These are phyloP conservation scores for Hysterangium stoloniferum DNA, from an alignment of 768 basidiomycete genomes.

Conservation along the genomic window DNA sequence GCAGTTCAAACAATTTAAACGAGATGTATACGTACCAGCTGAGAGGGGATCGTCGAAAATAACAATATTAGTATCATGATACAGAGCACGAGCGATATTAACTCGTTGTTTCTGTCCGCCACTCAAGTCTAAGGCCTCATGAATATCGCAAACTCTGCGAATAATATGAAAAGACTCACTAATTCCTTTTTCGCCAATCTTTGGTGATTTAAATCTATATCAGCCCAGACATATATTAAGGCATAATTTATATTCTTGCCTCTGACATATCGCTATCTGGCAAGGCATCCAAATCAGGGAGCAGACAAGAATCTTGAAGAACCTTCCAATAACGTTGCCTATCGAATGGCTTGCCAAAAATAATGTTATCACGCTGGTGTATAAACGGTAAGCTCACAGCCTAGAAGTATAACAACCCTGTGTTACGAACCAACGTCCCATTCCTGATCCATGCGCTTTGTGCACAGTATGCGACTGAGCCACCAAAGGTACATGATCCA, in stretches of 20 bases:
- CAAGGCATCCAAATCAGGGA: conserved; percentile 56
- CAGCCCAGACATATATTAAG: neutral
- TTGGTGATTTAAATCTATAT: neutral
- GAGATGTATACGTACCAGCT: conserved; percentile 35
- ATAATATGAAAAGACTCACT: conserved; percentile 16
- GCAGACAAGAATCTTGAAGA: conserved; percentile 48
- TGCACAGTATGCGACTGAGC: conserved; percentile 59
- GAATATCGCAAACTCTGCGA: neutral
- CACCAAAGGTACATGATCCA: conserved; percentile 53
- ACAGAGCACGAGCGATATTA: conserved; percentile 64
- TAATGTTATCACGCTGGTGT: conserved; percentile 51
- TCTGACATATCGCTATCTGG: conserved; percentile 69
- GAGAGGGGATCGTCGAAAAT: conserved; percentile 61
- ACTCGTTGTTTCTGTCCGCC: conserved; percentile 65
- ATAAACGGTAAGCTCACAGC: neutral
- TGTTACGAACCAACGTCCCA: conserved; percentile 40
- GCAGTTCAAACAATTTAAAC: neutral
- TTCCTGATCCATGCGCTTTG: conserved; percentile 78
- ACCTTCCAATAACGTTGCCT: conserved; percentile 60
- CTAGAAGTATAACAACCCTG: neutral
- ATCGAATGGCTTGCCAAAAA: conserved; percentile 59
- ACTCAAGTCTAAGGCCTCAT: conserved; percentile 25
- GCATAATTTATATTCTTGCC: conserved; percentile 28
- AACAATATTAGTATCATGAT: conserved; percentile 53
- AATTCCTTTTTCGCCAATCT: conserved; percentile 70